A percentile compares a stretch with the other conserved stretches of the same genome.
These are phyloP conservation scores for Candida sakaeoensis DNA, from an alignment of 805 yeast species.

Conservation along the genomic window DNA sequence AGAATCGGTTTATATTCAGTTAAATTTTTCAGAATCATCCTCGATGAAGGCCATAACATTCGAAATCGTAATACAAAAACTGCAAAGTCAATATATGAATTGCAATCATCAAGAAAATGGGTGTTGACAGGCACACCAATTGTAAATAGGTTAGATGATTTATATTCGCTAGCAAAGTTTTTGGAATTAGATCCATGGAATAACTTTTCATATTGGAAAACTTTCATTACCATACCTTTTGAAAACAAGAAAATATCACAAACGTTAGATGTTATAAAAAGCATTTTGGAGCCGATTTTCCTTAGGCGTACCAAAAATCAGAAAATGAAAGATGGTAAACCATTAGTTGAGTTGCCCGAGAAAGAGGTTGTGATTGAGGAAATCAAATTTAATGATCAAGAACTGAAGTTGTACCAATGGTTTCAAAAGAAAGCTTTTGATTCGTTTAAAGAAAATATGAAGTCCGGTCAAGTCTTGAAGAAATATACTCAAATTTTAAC, in stretches of 20 bases:
- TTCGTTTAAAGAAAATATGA: slow-evolving; percentile 56
- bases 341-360: slow-evolving; percentile 71
- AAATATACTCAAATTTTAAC: slow-evolving; percentile 77
- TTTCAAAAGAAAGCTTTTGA: slow-evolving; percentile 63
- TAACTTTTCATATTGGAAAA: slow-evolving; percentile 79
- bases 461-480: slow-evolving; percentile 63
- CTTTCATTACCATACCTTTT: slow-evolving; percentile 79
- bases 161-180: slow-evolving; percentile 73
- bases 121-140: slow-evolving; percentile 91
- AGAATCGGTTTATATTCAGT: slow-evolving; percentile 63
- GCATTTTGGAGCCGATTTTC: slow-evolving; percentile 78
- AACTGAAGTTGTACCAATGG: slow-evolving; percentile 62
- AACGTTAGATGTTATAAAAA: slow-evolving; percentile 80
- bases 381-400: slow-evolving; percentile 63
- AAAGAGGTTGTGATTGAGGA: slow-evolving; percentile 70
- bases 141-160: slow-evolving; percentile 81
- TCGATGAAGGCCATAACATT: slow-evolving; percentile 91
- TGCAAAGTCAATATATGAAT: slow-evolving; percentile 68
- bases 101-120: slow-evolving; percentile 73
- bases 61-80: slow-evolving; percentile 76
- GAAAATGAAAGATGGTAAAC: slow-evolving; percentile 62
- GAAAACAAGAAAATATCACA: slow-evolving; percentile 66
- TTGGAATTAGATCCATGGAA: slow-evolving; percentile 87
- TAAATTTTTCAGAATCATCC: slow-evolving; percentile 67
- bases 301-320: slow-evolving; percentile 83